Evolutionary conservation across 2,329 filamentous ascomycete species (phyloP).

Genomic region (Paramyrothecium roridum): DNA sequence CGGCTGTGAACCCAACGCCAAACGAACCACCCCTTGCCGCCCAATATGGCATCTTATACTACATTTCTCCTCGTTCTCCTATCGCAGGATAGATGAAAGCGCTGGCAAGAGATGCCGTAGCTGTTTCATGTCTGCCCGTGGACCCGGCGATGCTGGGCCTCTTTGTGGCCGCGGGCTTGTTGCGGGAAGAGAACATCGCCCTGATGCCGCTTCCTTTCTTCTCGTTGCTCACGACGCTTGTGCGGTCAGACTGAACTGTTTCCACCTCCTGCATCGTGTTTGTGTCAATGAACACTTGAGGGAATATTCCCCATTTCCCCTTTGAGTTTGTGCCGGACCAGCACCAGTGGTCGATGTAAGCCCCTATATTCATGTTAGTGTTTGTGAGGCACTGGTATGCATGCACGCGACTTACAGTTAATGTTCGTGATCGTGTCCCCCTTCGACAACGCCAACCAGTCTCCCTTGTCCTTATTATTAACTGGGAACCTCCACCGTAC

Average conservation of each 20-base stretch:
- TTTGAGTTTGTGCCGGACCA: slow-evolving; percentile 52
- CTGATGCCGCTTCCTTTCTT: slow-evolving; percentile 20
- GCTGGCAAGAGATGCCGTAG: slow-evolving; percentile 2
- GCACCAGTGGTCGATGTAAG: slow-evolving; percentile 50
- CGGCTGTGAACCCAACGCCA: not conserved
- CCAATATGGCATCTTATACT: not conserved
- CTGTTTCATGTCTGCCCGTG: slow-evolving; percentile 25
- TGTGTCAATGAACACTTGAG: slow-evolving; percentile 44
- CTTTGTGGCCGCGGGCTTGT: slow-evolving; percentile 9
- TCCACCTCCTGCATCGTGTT: slow-evolving; percentile 37
- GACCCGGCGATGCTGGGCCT: slow-evolving; percentile 27
- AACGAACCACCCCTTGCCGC: not conserved
- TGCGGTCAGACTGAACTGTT: slow-evolving; percentile 21
- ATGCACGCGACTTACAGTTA: slow-evolving; percentile 37
- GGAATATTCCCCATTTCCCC: slow-evolving; percentile 52
- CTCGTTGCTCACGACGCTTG: slow-evolving; percentile 28
- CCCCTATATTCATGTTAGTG: slow-evolving; percentile 25
- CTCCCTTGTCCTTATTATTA: slow-evolving; percentile 37
- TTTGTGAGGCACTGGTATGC: too few species aligned
- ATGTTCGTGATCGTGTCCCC: slow-evolving; percentile 67
- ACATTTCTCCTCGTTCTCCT: not conserved
- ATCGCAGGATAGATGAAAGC: not conserved
- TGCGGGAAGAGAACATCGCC: slow-evolving; percentile 29
- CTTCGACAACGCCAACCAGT: slow-evolving; percentile 62
- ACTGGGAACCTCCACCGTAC: slow-evolving; percentile 52